These are phyloP conservation scores for Meyerozyma smithsonii DNA, from an alignment of 1,139 yeast genomes.

Conservation along the genomic window DNA sequence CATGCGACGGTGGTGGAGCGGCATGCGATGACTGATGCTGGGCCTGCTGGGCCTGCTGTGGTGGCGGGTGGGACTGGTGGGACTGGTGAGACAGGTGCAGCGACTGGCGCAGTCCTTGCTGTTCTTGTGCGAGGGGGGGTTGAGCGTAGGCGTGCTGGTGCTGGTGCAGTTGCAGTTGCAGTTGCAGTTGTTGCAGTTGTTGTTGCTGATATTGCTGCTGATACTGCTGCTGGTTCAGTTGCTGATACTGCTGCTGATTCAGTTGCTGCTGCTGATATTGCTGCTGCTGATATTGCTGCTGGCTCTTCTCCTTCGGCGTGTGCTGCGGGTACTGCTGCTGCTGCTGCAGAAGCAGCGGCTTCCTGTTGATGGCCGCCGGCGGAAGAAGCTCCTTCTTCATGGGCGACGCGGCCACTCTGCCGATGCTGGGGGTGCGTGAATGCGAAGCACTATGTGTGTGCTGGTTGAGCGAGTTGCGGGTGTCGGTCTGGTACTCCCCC, in stretches of 20 bases:
- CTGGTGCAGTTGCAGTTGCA: background rate
- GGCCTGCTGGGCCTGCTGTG: constrained; percentile 8
- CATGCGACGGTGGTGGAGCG: constrained; percentile 6
- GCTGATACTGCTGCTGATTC: constrained; percentile 7
- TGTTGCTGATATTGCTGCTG: constrained; percentile 5
- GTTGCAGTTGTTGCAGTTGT: constrained; percentile 7
- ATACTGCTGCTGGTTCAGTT: background rate
- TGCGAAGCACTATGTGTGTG: constrained; percentile 12
- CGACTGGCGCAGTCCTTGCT: constrained; percentile 5
- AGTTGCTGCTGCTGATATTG: constrained; percentile 5
- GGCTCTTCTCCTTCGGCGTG: constrained; percentile 6
- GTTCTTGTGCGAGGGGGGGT: background rate
- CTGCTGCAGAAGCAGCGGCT: constrained; percentile 3
- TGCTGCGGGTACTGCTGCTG: constrained; percentile 2
- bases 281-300: constrained; percentile 3
- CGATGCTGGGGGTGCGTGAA: constrained; percentile 19
- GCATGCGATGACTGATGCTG: constrained; percentile 9
- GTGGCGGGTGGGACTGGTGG: constrained; percentile 10
- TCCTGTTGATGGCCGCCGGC: constrained; percentile 16
- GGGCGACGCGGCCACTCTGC: constrained; percentile 7
- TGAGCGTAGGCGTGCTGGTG: constrained; percentile 1
- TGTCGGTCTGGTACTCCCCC: background rate
- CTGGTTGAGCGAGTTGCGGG: background rate
- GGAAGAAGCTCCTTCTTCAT: constrained; percentile 19
- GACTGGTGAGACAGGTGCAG: constrained; percentile 9